phyloP scores from a whole-genome alignment of 208 protist species.

The Strigomonas oncopelti region DNA sequence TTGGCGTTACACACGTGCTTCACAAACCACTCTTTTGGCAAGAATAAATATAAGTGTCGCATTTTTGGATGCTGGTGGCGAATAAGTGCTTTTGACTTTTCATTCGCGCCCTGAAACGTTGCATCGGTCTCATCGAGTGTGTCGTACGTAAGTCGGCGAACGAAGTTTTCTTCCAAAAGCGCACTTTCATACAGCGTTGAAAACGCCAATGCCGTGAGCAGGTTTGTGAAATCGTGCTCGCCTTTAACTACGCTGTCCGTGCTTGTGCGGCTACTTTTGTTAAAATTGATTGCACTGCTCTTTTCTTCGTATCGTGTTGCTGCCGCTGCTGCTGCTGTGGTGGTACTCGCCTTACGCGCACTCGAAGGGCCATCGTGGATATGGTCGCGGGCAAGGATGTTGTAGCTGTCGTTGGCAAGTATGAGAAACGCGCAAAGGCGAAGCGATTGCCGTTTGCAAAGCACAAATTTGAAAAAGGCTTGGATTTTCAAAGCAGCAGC shows the following conservation, averaged over 20 bases:
- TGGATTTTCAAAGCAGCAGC: neutral
- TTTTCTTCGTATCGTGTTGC: too few relatives aligned
- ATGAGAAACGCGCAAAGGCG: neutral
- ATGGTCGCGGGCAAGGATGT: too few relatives aligned
- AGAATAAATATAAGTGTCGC: neutral
- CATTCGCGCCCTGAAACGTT: neutral
- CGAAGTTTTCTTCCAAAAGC: neutral
- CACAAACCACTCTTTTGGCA: neutral
- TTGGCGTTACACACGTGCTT: neutral
- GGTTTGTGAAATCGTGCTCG: neutral
- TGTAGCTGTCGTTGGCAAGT: neutral
- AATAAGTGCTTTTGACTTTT: neutral
- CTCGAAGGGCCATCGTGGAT: too few relatives aligned
- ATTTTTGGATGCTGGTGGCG: neutral
- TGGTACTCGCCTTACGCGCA: too few relatives aligned
- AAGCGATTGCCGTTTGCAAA: neutral
- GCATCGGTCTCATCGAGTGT: neutral
- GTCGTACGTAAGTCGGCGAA: neutral
- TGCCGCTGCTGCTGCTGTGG: neutral
- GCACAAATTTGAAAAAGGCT: neutral
- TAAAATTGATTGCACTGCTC: too few relatives aligned
- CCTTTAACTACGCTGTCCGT: too few relatives aligned
- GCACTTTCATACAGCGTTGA: neutral
- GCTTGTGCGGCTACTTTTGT: too few relatives aligned
- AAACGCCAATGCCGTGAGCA: neutral